Evolutionary conservation across 257 asterid species (phyloP), one percentile per base, ranked within the genome.

Genomic region (Rubia yunnanensis): DNA sequence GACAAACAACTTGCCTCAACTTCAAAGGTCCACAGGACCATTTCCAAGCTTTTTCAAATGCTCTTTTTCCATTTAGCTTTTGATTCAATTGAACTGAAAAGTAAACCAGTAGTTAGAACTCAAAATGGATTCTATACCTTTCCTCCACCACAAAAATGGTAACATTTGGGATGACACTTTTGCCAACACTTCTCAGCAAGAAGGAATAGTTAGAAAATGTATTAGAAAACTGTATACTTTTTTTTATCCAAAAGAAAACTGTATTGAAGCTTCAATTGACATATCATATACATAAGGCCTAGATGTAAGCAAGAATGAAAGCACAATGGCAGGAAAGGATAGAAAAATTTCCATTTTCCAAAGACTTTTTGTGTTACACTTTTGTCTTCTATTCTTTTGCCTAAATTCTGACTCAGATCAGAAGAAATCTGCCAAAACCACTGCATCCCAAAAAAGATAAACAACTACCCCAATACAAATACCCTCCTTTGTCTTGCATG

Each of bases 401-500:
- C 71, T 50, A 27, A 11, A 20, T n/a, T 34, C 66, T 26, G 54
- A 20, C 75, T 69, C 63, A 32, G 54, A 46, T 49, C 73, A 74
- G 70, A 70, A 74, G 70, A 70, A 57, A 66, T 38, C 83, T 65
- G 74, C 73, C 78, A 73, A 69, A 77, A 53, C 84, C 44, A n/a
- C 86, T 81, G 69, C 84, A 81, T 84, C 84, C 62, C 70, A 75
- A 72, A 78, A 75, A 76, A 56, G 81, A 76, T 74, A 73, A 71
- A 70, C 77, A 72, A 78, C 77, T 73, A 78, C 77, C 88, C 57
- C 76, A 52, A 75, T 80, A 76, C 63, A 77, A 79, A 79, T 77
- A 81, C 71, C 79, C 34, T 63, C 84, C 82, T 82, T 85, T 90
- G 88, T 84, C 84, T 81, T 82, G 80, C 89, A 83, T 83, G 81